Percentiles rank a stretch among this genome's conserved stretches.
phyloP scores from a whole-genome alignment of 805 yeast species.

The Metschnikowia matae region DNA sequence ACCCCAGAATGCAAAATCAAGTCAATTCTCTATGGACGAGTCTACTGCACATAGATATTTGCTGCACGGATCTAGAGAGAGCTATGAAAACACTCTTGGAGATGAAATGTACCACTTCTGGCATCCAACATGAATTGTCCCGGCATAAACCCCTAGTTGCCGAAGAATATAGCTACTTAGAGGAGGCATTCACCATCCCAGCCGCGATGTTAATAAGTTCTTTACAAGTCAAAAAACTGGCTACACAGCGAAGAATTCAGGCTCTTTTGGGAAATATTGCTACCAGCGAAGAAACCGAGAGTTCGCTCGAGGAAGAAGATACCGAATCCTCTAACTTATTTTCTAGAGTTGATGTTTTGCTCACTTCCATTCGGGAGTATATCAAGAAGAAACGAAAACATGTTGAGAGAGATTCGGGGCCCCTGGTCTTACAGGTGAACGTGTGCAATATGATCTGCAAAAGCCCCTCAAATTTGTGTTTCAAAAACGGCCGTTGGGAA shows the following conservation, averaged over 20 bases:
- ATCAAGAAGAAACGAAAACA: background rate
- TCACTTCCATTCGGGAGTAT: background rate
- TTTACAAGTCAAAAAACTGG: background rate
- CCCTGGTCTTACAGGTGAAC: background rate
- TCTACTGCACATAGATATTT: background rate
- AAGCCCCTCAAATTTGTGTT: constrained; percentile 1
- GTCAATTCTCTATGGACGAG: background rate
- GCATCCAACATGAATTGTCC: background rate
- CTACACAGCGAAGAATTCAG: constrained; percentile 1
- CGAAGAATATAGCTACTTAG: background rate
- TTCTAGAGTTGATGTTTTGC: background rate
- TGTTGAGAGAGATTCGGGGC: background rate
- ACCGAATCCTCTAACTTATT: background rate
- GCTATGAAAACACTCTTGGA: background rate
- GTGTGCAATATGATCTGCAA: constrained; percentile 4
- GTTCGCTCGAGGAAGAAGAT: background rate
- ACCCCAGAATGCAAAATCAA: background rate
- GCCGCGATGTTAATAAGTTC: background rate
- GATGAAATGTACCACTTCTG: no score
- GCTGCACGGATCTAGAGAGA: background rate
- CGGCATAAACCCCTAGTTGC: background rate
- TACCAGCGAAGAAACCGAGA: background rate
- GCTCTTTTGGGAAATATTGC: background rate
- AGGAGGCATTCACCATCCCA: background rate
- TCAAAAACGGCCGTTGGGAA: constrained; percentile 11